Base-by-base conservation (phyloP, 1,284 basidiomycete genomes). In the Coniferiporia sulphurascens region DNA sequence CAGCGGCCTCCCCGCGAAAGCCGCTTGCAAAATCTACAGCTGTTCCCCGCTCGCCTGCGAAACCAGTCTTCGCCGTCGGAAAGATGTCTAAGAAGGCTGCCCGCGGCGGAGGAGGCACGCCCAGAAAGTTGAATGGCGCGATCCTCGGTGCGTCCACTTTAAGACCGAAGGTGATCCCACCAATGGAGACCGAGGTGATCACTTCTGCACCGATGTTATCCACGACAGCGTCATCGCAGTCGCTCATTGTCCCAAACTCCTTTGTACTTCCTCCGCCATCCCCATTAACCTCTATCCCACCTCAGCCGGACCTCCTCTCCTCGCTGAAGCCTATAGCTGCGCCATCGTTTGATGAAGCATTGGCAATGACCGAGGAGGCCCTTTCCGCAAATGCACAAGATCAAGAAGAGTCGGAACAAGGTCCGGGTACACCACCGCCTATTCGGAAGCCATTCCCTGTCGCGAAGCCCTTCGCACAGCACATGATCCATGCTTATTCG, bases 401-500 rank as follows among this genome's bases (percentile, higher is more conserved):
- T 9, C n/a, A 38, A 9, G 1, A 21, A 38, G 55, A 49, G 1
- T 10, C 21, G 53, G 32, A 51, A 8, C 27, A 27, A 27, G 5
- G 27, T 27, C 27, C 27, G 5, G 36, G 19, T 8, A 7, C 36
- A 19, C 32, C 38, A 21, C 48, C 52, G 27, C 9, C 52, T 10
- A 17, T 52, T 12, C 43, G 32, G 17, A 36, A 72, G 21, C 76
- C 80, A 1, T 89, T 87, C 74, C 86, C 86, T 0, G 73, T 85
- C 50, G 87, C 86, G 3, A 89, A 87, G 66, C 85, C 87, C 4
- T 72, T 84, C 53, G 85, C 81, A 0, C 70, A 76, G 58, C 82
- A 78, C 57, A 88, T 89, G 85, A 76, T 82, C 1, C 88, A 91
- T 63, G 87, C 87, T 0, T 91, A 91, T 65, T 90, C 89, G 0